Evolutionary conservation across 2,329 filamentous ascomycete genomes (phyloP).

Genomic region (Delphinella strobiligena): DNA sequence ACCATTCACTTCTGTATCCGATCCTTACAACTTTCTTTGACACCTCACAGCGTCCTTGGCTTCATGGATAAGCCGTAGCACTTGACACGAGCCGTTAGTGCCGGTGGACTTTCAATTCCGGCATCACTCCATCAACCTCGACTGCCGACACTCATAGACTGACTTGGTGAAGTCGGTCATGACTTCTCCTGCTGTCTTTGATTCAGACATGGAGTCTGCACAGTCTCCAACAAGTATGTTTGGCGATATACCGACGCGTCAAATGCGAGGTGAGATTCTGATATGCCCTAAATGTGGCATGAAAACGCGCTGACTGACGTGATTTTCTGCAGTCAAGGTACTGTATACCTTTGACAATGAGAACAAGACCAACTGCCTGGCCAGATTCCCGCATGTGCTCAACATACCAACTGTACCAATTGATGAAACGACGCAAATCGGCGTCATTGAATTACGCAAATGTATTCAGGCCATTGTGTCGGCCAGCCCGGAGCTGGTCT

Average conservation of each 20-base stretch:
- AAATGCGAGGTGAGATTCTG: constrained; percentile 31
- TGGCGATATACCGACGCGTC: constrained; percentile 24
- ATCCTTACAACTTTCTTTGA: too few relatives aligned
- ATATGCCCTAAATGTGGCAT: background rate
- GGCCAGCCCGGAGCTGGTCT: constrained; percentile 75
- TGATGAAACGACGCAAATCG: constrained; percentile 70
- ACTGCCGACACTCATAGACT: too few relatives aligned
- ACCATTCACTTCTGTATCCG: too few relatives aligned
- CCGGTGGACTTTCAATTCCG: background rate
- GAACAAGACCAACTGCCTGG: constrained; percentile 78
- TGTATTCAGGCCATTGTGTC: constrained; percentile 73
- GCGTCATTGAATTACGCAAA: constrained; percentile 73
- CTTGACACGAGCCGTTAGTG: background rate
- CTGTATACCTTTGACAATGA: constrained; percentile 92
- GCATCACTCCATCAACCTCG: background rate
- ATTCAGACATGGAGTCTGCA: constrained; percentile 9
- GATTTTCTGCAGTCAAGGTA: constrained; percentile 63
- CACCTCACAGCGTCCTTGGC: too few relatives aligned
- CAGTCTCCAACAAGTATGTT: constrained; percentile 13
- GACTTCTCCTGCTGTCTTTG: constrained; percentile 11
- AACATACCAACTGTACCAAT: constrained; percentile 69
- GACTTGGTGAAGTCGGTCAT: constrained; percentile 5
- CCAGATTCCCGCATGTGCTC: constrained; percentile 68
- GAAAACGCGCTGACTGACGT: constrained; percentile 4
- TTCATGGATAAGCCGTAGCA: constrained; percentile 3